These are phyloP conservation scores for Rhodotorula kratochvilovae DNA, from an alignment of 768 basidiomycete species.

Conservation along the genomic window DNA sequence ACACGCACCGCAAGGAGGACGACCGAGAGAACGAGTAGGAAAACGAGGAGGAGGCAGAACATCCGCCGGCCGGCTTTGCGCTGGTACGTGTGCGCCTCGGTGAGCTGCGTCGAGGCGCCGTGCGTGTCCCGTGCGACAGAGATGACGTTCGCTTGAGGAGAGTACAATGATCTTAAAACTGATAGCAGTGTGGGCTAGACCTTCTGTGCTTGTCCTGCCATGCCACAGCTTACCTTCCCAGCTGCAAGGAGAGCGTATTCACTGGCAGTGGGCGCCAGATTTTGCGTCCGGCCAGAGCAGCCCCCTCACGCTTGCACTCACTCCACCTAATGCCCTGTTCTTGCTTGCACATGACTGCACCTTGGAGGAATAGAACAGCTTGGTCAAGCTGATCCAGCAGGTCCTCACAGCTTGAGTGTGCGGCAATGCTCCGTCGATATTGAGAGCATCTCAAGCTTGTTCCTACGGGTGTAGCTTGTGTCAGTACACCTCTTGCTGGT, in stretches of 20 bases:
- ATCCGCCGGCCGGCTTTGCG: conserved; percentile 86
- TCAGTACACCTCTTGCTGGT: neutral
- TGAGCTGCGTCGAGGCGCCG: conserved; percentile 78
- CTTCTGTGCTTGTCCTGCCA: too few relatives aligned
- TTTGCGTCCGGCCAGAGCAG: neutral
- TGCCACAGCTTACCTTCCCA: too few relatives aligned
- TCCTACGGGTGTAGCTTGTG: conserved; percentile 16
- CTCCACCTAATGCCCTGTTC: neutral
- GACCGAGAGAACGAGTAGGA: conserved; percentile 77
- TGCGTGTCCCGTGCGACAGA: conserved; percentile 77
- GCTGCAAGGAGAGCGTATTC: too few relatives aligned
- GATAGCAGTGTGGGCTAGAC: neutral
- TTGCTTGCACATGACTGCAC: conserved; percentile 39
- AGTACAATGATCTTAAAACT: conserved; percentile 70
- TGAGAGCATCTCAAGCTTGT: conserved; percentile 42
- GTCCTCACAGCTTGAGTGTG: conserved; percentile 35
- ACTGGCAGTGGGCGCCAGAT: neutral
- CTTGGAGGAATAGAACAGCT: conserved; percentile 41
- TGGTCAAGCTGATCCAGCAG: conserved; percentile 34
- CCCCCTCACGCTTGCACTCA: neutral
- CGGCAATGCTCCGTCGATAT: conserved; percentile 32
- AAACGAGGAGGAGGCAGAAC: conserved; percentile 79
- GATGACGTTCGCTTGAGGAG: conserved; percentile 83
- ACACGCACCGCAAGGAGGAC: conserved; percentile 86
- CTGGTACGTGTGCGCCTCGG: conserved; percentile 86